phyloP scores from a whole-genome alignment of 2,329 filamentous ascomycete genomes.

The Aureobasidium sp. region DNA sequence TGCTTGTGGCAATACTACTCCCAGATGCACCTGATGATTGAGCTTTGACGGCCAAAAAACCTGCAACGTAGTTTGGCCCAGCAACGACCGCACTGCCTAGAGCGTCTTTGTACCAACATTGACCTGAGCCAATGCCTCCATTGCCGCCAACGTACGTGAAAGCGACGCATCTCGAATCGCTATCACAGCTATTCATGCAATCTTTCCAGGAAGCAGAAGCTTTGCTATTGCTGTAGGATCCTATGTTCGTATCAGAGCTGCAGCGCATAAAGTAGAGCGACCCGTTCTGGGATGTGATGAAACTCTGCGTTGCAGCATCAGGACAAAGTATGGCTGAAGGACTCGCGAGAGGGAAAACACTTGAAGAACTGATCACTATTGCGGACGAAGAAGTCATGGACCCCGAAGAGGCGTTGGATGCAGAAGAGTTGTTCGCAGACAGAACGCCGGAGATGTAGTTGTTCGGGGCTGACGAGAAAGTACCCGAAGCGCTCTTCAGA shows the following conservation, averaged over 20 bases:
- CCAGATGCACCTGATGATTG: background rate
- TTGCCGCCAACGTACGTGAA: slow-evolving; percentile 15
- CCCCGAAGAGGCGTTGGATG: background rate
- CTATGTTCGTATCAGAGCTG: slow-evolving; percentile 12
- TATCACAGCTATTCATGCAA: slow-evolving; percentile 14
- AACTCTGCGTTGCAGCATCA: slow-evolving; percentile 3
- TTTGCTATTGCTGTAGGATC: slow-evolving; percentile 12
- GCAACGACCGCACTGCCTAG: slow-evolving; percentile 5
- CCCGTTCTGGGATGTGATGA: slow-evolving; percentile 7
- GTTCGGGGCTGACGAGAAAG: background rate
- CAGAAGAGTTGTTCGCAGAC: background rate
- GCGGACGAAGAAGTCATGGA: slow-evolving; percentile 9
- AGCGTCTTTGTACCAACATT: slow-evolving; percentile 15
- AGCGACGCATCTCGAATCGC: slow-evolving; percentile 10
- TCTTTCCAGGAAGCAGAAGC: slow-evolving; percentile 13
- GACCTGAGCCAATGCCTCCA: slow-evolving; percentile 2
- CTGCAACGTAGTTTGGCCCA: slow-evolving; percentile 13
- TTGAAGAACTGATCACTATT: slow-evolving; percentile 11
- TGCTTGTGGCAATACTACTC: background rate
- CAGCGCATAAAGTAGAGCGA: slow-evolving; percentile 12
- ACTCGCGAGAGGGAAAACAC: slow-evolving; percentile 11
- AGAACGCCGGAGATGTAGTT: slow-evolving; percentile 11
- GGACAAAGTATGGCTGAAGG: slow-evolving; percentile 11
- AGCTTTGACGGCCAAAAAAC: slow-evolving; percentile 4
- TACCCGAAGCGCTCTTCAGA: background rate